Conservation (phyloP, 495 filamentous ascomycete species). For the Penicillium canescens region DNA sequence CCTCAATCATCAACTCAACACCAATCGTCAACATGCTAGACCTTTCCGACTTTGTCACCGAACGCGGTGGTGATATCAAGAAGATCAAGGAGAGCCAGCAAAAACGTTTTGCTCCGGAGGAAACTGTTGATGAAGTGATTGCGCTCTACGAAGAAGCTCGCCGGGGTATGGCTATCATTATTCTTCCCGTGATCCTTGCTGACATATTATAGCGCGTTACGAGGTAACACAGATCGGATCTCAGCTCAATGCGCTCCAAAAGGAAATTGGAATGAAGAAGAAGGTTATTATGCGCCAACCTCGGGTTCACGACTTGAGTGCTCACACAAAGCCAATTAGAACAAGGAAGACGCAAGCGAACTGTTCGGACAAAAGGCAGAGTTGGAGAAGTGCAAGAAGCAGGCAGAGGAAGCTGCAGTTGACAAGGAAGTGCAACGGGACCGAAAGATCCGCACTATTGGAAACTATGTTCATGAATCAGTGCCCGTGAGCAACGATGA, state of each 20-base stretch:
- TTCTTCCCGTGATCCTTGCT: neutral
- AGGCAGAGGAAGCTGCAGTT: constrained; percentile 66
- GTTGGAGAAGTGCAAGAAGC: constrained; percentile 78
- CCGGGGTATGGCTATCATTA: constrained; percentile 51
- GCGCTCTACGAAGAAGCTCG: constrained; percentile 84
- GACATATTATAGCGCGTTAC: constrained; percentile 64
- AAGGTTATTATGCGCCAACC: constrained; percentile 55
- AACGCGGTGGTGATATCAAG: constrained; percentile 86
- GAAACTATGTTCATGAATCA: constrained; percentile 90
- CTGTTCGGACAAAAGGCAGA: constrained; percentile 72
- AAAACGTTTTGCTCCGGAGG: constrained; percentile 73
- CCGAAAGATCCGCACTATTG: constrained; percentile 78
- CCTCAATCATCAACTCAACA: constrained; percentile 15
- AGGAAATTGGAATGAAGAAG: constrained; percentile 88
- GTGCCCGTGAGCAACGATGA: constrained; percentile 92
- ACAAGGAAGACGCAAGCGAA: constrained; percentile 79
- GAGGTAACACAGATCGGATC: constrained; percentile 74
- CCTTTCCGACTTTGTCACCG: constrained; percentile 76
- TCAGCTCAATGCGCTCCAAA: constrained; percentile 84
- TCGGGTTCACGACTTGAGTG: neutral
- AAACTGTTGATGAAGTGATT: constrained; percentile 88
- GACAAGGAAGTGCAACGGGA: constrained; percentile 73
- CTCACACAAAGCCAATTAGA: constrained; percentile 41
- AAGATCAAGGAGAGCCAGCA: constrained; percentile 87
- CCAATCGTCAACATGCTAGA: constrained; percentile 63